phyloP scores from a whole-genome alignment of 139 green algal genomes.

The Closterium sp. region DNA sequence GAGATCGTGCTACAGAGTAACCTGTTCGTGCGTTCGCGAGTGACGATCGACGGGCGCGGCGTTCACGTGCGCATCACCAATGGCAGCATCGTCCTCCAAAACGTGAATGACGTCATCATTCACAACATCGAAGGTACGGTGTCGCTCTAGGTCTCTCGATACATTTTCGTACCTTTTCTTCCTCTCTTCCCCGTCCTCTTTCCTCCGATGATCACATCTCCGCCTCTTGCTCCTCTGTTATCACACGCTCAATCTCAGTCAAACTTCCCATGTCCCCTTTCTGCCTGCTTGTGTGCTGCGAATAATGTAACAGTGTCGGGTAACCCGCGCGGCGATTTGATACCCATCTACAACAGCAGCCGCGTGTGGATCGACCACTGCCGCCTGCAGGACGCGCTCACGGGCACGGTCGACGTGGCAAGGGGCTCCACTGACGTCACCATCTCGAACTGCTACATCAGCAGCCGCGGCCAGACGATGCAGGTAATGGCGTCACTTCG shows the following conservation, averaged over 20 bases:
- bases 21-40: conserved; percentile 5
- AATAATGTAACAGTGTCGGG: not conserved
- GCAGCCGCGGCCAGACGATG: not conserved
- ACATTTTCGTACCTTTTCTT: not conserved
- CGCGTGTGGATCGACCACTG: conserved; percentile 22
- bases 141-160: not conserved
- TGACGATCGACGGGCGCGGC: conserved; percentile 13
- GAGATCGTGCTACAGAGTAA: not conserved
- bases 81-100: not conserved
- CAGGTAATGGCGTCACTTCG: not conserved
- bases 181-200: not conserved
- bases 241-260: not conserved
- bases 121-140: conserved; percentile 14
- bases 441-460: conserved; percentile 12
- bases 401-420: conserved; percentile 4
- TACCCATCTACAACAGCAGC: not conserved
- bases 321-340: not conserved
- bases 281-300: not conserved
- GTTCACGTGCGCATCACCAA: conserved; percentile 2
- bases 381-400: not conserved
- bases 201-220: not conserved
- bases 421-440: conserved; percentile 12
- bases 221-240: not conserved
- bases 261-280: not conserved
- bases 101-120: conserved; percentile 17